Conservation (phyloP, 208 protist species). For the Leishmania major region DNA sequence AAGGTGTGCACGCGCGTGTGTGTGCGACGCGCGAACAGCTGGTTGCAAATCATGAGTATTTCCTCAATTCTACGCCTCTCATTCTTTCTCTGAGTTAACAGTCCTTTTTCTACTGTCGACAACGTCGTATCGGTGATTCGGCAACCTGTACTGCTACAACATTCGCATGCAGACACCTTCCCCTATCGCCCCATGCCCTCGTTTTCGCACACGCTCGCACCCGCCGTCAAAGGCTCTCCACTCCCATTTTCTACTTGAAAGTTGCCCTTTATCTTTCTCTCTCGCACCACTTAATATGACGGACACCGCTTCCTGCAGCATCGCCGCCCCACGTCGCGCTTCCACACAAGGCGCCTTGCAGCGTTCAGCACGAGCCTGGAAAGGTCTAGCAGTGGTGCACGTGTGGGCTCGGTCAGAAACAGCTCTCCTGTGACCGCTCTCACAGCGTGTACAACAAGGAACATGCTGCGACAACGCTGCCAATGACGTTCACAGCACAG, state of each 20-base stretch:
- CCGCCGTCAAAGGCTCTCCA: neutral
- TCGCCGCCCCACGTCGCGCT: neutral
- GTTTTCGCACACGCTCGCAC: neutral
- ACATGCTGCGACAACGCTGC: neutral
- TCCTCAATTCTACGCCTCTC: neutral
- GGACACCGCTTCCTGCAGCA: neutral
- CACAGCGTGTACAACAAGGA: neutral
- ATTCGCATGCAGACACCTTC: neutral
- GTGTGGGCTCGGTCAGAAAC: neutral
- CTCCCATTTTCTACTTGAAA: neutral
- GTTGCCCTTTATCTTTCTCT: neutral
- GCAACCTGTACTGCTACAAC: neutral
- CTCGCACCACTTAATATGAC: neutral
- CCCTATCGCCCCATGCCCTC: neutral
- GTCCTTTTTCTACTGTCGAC: conserved; percentile 1
- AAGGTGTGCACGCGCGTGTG: neutral
- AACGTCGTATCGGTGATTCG: neutral
- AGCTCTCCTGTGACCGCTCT: neutral
- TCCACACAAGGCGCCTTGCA: neutral
- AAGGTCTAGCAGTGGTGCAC: neutral
- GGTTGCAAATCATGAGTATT: neutral
- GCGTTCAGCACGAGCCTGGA: neutral
- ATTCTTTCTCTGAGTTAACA: neutral
- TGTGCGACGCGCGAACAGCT: neutral
- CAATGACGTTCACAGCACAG: neutral